Evolutionary conservation across 1,284 basidiomycete species (phyloP).

Genomic region (Sparassis latifolia): DNA sequence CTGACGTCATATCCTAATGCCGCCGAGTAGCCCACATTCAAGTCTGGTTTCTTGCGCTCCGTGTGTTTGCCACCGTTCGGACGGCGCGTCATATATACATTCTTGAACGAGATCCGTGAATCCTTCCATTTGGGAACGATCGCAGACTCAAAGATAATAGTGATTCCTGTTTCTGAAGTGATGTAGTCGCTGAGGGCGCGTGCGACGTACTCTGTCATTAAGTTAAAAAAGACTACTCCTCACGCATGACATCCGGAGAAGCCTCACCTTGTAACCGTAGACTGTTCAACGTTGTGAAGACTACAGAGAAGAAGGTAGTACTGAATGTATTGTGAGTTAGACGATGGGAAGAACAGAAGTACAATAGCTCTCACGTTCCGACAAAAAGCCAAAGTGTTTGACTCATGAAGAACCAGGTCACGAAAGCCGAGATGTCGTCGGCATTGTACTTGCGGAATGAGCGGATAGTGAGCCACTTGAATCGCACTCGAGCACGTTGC

Average conservation of each 20-base stretch:
- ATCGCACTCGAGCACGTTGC: conserved; percentile 86
- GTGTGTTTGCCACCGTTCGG: conserved; percentile 32
- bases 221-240: neutral
- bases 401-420: conserved; percentile 92
- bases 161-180: conserved; percentile 89
- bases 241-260: neutral
- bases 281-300: conserved; percentile 88
- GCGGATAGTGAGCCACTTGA: conserved; percentile 97
- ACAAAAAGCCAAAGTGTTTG: conserved; percentile 92
- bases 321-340: conserved; percentile 32
- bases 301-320: conserved; percentile 92
- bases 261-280: conserved; percentile 76
- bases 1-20: conserved; percentile 70
- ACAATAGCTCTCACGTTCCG: conserved; percentile 69
- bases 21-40: conserved; percentile 37
- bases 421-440: conserved; percentile 95
- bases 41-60: conserved; percentile 12
- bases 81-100: conserved; percentile 89
- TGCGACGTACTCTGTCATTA: conserved; percentile 73
- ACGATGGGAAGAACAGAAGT: neutral
- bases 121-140: conserved; percentile 98
- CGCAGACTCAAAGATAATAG: conserved; percentile 94
- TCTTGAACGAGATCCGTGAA: conserved; percentile 92
- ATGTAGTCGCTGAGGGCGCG: conserved; percentile 89
- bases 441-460: conserved; percentile 95